Evolutionary conservation across 2,329 filamentous ascomycete genomes (phyloP).

Genomic region (Ambrosiella xylebori): DNA sequence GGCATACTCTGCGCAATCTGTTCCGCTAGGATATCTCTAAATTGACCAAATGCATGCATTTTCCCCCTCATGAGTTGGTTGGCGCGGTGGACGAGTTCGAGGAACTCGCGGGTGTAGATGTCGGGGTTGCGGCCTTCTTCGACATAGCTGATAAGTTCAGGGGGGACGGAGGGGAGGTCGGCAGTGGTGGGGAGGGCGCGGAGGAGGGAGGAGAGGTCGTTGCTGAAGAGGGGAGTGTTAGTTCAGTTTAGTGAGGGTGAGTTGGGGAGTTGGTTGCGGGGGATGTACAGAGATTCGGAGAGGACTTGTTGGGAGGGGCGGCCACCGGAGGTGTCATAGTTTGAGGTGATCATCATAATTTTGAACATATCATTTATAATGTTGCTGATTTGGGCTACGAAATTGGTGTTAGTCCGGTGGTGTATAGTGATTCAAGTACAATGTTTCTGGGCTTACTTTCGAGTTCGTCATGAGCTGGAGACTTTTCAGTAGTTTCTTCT

Average conservation of each 20-base stretch:
- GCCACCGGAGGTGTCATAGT: constrained; percentile 35
- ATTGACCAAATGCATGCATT: constrained; percentile 39
- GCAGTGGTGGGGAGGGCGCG: background rate
- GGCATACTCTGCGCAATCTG: constrained; percentile 42
- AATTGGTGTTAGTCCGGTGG: background rate
- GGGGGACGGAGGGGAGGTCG: constrained; percentile 35
- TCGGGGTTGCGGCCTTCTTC: constrained; percentile 56
- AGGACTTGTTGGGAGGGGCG: constrained; percentile 39
- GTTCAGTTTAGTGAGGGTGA: background rate
- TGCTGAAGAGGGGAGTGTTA: background rate
- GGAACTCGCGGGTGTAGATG: constrained; percentile 58
- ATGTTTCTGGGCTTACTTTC: background rate
- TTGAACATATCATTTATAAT: constrained; percentile 48
- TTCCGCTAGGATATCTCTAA: constrained; percentile 44
- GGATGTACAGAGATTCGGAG: constrained; percentile 30
- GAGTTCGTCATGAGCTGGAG: constrained; percentile 2
- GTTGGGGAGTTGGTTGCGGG: background rate
- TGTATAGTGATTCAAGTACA: background rate
- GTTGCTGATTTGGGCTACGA: constrained; percentile 40
- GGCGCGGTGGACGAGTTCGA: constrained; percentile 46
- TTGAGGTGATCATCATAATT: constrained; percentile 43
- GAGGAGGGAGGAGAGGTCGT: background rate
- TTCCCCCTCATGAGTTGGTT: constrained; percentile 54
- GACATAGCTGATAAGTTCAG: constrained; percentile 50
- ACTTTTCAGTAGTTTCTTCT: background rate